Conservation (phyloP, 805 yeast species). For the Pichia rugopelliculosa region DNA sequence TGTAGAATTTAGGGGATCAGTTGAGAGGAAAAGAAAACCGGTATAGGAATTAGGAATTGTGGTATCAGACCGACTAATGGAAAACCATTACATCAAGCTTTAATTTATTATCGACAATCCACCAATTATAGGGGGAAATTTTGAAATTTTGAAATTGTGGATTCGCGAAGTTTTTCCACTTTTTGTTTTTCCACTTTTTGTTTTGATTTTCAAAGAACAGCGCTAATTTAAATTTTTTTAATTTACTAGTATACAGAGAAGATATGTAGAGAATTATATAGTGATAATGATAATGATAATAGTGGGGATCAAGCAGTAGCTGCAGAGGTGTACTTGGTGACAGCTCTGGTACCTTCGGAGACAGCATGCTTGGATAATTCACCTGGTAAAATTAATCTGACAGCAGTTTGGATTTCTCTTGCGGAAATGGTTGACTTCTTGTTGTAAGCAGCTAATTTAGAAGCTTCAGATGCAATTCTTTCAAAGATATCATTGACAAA, state of each 20-base stretch:
- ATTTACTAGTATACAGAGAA: neutral
- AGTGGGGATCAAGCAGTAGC: slow-evolving; percentile 32
- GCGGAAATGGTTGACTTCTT: slow-evolving; percentile 96
- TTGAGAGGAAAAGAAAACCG: neutral
- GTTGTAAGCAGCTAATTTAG: slow-evolving; percentile 97
- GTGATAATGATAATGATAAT: too few species aligned
- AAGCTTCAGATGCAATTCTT: slow-evolving; percentile 96
- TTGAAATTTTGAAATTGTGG: too few species aligned
- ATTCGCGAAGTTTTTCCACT: neutral
- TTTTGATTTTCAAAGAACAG: too few species aligned
- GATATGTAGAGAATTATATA: too few species aligned
- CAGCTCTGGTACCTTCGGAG: slow-evolving; percentile 98
- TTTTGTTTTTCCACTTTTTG: neutral
- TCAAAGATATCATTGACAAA: slow-evolving; percentile 97
- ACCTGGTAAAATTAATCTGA: slow-evolving; percentile 95
- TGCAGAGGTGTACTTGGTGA: slow-evolving; percentile 85
- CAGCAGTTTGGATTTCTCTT: slow-evolving; percentile 98
- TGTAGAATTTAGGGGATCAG: too few species aligned
- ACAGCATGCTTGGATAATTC: slow-evolving; percentile 98
- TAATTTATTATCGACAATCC: too few species aligned
- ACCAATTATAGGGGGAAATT: too few species aligned
- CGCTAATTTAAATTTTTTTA: too few species aligned
- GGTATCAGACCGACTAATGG: too few species aligned
- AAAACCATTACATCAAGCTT: too few species aligned
- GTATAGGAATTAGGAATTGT: neutral